phyloP scores from a whole-genome alignment of 2,329 filamentous ascomycete genomes.

The Lachnellula arida region DNA sequence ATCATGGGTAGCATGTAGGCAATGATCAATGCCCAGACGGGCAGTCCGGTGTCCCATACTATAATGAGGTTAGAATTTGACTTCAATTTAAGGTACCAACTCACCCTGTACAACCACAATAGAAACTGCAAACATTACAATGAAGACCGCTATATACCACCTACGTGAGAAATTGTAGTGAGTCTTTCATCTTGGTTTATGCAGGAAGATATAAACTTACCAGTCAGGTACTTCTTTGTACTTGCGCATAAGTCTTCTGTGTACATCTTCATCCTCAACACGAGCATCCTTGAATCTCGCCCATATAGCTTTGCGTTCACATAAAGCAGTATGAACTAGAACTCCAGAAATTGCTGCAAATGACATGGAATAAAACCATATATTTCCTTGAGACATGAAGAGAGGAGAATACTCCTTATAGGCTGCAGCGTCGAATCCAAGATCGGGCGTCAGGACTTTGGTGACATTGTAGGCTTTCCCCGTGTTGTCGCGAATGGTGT shows the following conservation, averaged over 20 bases:
- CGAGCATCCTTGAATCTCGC: constrained; percentile 19
- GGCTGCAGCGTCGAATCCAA: constrained; percentile 54
- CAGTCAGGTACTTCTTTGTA: constrained; percentile 52
- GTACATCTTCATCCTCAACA: constrained; percentile 45
- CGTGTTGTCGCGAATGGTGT: constrained; percentile 60
- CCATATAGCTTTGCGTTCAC: constrained; percentile 64
- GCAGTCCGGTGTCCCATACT: constrained; percentile 20
- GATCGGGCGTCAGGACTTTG: constrained; percentile 51
- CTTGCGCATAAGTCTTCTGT: constrained; percentile 50
- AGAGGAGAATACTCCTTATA: constrained; percentile 60
- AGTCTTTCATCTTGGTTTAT: too few species aligned
- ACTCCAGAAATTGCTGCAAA: constrained; percentile 59
- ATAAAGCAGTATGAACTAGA: constrained; percentile 62
- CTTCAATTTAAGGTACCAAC: neutral
- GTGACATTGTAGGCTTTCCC: constrained; percentile 55
- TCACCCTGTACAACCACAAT: neutral
- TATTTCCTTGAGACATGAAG: constrained; percentile 58
- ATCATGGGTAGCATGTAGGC: constrained; percentile 30
- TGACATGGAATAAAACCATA: constrained; percentile 52
- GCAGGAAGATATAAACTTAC: constrained; percentile 16
- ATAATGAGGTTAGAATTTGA: neutral
- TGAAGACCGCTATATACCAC: constrained; percentile 42
- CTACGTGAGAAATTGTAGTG: too few species aligned
- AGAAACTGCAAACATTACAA: constrained; percentile 43
- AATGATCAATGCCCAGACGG: constrained; percentile 34